Conservation (phyloP, 2,329 filamentous ascomycete species). For the Aspergillus versicolor region DNA sequence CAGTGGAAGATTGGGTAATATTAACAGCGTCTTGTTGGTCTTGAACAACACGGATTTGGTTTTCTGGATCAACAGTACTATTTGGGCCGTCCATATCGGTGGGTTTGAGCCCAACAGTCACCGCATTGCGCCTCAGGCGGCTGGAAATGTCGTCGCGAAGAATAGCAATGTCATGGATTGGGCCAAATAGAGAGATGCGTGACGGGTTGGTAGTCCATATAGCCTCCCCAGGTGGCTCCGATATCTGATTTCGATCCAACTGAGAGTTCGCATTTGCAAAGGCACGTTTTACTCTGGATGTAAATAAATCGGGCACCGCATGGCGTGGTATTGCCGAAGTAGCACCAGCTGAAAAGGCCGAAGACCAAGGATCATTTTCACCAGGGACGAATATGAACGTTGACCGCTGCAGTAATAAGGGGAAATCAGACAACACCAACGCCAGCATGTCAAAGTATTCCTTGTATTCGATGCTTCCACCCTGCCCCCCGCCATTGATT, state of each 20-base stretch:
- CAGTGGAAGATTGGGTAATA: constrained; percentile 22
- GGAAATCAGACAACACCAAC: constrained; percentile 77
- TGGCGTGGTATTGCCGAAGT: constrained; percentile 47
- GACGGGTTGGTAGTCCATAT: constrained; percentile 89
- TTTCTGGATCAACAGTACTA: constrained; percentile 33
- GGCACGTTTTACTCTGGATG: constrained; percentile 75
- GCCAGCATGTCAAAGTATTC: constrained; percentile 91
- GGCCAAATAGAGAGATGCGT: constrained; percentile 79
- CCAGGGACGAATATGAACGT: constrained; percentile 93
- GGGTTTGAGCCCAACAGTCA: constrained; percentile 60
- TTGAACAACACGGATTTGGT: constrained; percentile 21
- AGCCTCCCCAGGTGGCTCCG: constrained; percentile 65
- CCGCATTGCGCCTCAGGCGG: constrained; percentile 72
- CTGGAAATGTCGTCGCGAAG: constrained; percentile 84
- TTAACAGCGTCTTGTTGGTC: constrained; percentile 16
- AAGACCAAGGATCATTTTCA: constrained; percentile 97
- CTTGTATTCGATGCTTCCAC: constrained; percentile 92
- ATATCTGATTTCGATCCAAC: constrained; percentile 50
- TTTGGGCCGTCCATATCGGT: constrained; percentile 21
- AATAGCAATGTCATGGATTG: constrained; percentile 80
- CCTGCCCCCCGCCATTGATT: constrained; percentile 65
- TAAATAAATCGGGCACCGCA: constrained; percentile 83
- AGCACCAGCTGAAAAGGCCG: constrained; percentile 63
- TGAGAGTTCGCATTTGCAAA: constrained; percentile 79
- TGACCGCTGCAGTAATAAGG: constrained; percentile 71